These are phyloP conservation scores for Talaromyces funiculosus DNA, from an alignment of 2,329 filamentous ascomycete genomes.

Conservation along the genomic window DNA sequence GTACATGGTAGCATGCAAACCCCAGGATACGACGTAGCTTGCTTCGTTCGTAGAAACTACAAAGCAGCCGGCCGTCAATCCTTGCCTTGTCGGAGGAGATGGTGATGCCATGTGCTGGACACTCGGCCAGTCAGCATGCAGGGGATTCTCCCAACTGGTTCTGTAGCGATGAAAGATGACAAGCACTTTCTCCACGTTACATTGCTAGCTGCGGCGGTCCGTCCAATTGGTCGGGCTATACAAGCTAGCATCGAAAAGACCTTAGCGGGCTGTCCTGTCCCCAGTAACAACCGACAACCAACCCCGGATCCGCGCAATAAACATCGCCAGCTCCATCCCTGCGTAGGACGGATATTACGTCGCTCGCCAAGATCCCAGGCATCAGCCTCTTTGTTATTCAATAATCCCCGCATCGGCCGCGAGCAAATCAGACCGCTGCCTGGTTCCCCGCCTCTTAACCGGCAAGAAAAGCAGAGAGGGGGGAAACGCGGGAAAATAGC, in stretches of 20 bases:
- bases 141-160: background rate
- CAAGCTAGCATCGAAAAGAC: background rate
- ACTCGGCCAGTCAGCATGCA: background rate
- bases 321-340: background rate
- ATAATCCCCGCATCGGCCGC: background rate
- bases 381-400: conserved; percentile 2
- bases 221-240: background rate
- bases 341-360: background rate
- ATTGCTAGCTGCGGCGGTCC: background rate
- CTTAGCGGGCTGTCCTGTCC: background rate
- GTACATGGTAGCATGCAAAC: background rate
- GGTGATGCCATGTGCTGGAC: conserved; percentile 1
- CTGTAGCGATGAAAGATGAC: background rate
- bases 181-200: conserved; percentile 4
- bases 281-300: conserved; percentile 1
- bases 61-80: too few relatives aligned
- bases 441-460: conserved; percentile 10
- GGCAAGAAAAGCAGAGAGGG: background rate
- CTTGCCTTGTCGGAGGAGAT: background rate
- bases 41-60: too few relatives aligned
- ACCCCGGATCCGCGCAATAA: conserved; percentile 6
- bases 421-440: background rate
- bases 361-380: background rate
- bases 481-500: conserved; percentile 5
- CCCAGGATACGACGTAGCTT: background rate